Base-by-base conservation (phyloP, 495 filamentous ascomycete species). In the Penicillium cosmopolitanum region DNA sequence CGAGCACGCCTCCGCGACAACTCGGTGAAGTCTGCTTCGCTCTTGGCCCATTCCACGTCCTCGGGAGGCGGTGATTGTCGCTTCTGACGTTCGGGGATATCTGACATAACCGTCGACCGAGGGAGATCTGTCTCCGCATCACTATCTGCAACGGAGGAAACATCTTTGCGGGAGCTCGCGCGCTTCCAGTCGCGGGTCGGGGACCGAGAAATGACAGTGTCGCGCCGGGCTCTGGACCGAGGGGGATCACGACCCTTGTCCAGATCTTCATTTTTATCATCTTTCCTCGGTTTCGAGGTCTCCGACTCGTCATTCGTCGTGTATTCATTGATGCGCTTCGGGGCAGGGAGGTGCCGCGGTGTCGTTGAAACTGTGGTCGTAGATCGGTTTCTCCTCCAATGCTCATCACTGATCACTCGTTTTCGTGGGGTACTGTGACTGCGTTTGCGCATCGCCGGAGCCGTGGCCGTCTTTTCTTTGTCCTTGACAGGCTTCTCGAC, bases 341-440 rank as follows among this genome's bases (percentile, higher is more conserved):
- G 64, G 74, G 66, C 56, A 75, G 86, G 71, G 77, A 80, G 60
- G 79, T 88, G 65, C 33, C 70, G 60, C 72, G 85, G 55, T 76
- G 78, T 25, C 64, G 78, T 55, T 57, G 76, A 73, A 15, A 77
- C 83, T 13, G 76, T 73, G 9, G 78, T 84, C 15, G 78, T 70
- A 47, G 72, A 82, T 61, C 77, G 80, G 57, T 80, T 82, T 46
- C 60, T 66, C 43, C 74, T 76, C 90, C 90, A 94, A 61, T 94
- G 87, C 40, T 86, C 85, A 72, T 94, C 90, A 64, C 90, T 92
- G 19, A 94, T 81, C 21, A 94, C 86, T 50, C 90, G 82, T 77
- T 92, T 94, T 64, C 86, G 85, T 6, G 90, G 90, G 18, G 84
- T 80, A 64, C 79, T 84, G 50, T 77, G 72, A 60, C 80, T 82